A percentile compares a stretch with the other conserved stretches of the same genome.
These are phyloP conservation scores for Orbilia javanica DNA, from an alignment of 2,329 filamentous ascomycete species.

Conservation along the genomic window DNA sequence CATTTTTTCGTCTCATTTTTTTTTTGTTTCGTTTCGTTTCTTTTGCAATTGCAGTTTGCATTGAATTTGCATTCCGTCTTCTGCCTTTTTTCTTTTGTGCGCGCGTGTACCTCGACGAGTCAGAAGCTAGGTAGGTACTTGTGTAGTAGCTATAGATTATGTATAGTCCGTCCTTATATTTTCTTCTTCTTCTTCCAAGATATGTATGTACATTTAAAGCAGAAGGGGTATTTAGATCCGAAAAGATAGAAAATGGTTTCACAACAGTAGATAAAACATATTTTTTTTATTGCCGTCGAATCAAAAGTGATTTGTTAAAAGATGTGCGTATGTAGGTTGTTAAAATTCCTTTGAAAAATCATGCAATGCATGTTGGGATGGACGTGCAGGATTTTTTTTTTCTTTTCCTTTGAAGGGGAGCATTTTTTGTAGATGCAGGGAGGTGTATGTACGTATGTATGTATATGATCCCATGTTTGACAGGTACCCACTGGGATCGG, in stretches of 20 bases:
- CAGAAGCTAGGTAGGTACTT: no score
- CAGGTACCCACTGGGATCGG: no score
- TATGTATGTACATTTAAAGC: constrained; percentile 27
- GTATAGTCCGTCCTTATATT: no score
- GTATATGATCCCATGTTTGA: constrained; percentile 4
- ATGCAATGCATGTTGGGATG: not conserved
- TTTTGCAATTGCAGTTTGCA: not conserved
- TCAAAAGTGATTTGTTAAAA: not conserved
- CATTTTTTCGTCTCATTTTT: constrained; percentile 10
- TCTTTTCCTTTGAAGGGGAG: no score
- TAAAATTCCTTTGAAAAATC: not conserved
- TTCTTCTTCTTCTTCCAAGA: not conserved
- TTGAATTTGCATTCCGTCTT: not conserved
- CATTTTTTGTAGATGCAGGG: not conserved
- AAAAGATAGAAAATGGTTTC: no score
- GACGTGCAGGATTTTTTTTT: not conserved
- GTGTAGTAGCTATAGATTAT: constrained; percentile 9
- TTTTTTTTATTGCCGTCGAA: not conserved
- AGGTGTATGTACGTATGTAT: not conserved
- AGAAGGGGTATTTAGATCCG: not conserved
- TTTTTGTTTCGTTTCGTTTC: constrained; percentile 4
- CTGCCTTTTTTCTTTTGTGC: no score
- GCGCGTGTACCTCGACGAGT: no score
- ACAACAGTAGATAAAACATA: no score
- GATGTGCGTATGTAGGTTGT: no score